These are phyloP conservation scores for Debaryomyces robertsiae DNA, from an alignment of 1,139 yeast genomes.

Conservation along the genomic window DNA sequence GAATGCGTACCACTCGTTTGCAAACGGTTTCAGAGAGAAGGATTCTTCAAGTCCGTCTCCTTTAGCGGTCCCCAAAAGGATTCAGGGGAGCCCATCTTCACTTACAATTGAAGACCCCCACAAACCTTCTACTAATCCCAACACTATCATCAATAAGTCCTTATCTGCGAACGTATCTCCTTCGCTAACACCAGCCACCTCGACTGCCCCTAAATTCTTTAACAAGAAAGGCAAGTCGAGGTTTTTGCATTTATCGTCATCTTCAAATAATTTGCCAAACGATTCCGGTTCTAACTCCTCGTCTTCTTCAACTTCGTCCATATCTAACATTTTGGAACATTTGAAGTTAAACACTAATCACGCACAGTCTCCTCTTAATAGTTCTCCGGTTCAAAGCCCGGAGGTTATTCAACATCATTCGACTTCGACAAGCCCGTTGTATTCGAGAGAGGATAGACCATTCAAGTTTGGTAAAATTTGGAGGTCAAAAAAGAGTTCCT, in stretches of 20 bases:
- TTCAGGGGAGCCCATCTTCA: slow-evolving; percentile 7
- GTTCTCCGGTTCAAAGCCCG: slow-evolving; percentile 5
- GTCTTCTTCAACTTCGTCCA: slow-evolving; percentile 24
- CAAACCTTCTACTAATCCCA: not conserved
- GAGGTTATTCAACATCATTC: slow-evolving; percentile 8
- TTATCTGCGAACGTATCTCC: slow-evolving; percentile 5
- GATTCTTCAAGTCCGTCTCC: slow-evolving; percentile 5
- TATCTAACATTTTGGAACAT: slow-evolving; percentile 33
- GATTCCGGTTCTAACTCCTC: slow-evolving; percentile 10
- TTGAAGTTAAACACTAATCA: slow-evolving; percentile 20
- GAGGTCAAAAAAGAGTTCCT: slow-evolving; percentile 12
- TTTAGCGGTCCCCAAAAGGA: not conserved
- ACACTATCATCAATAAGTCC: not conserved
- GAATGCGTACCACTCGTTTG: slow-evolving; percentile 37
- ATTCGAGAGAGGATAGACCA: slow-evolving; percentile 7
- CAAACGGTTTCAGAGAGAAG: slow-evolving; percentile 15
- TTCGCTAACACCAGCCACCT: slow-evolving; percentile 3
- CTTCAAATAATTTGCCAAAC: slow-evolving; percentile 5
- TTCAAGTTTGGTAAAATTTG: slow-evolving; percentile 15
- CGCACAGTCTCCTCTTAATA: slow-evolving; percentile 1
- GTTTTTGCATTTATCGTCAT: slow-evolving; percentile 8
- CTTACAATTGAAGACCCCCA: slow-evolving; percentile 2
- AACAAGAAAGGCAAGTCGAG: slow-evolving; percentile 6
- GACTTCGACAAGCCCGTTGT: slow-evolving; percentile 11
- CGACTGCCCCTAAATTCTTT: slow-evolving; percentile 7